phyloP scores from a whole-genome alignment of 495 filamentous ascomycete species.

The Jackrogersella minutella region DNA sequence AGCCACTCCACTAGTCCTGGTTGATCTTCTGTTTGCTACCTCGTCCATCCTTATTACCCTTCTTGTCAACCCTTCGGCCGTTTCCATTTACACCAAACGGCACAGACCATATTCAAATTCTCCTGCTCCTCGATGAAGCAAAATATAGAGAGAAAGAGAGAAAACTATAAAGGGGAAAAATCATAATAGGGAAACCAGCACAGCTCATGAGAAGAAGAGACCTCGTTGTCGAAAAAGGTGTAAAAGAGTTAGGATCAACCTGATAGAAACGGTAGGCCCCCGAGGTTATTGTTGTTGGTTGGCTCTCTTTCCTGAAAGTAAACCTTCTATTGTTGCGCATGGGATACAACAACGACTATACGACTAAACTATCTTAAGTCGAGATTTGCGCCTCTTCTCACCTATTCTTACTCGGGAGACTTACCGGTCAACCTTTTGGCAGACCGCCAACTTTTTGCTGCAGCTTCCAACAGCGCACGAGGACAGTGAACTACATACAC shows the following conservation, averaged over 20 bases:
- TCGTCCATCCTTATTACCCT: conserved; percentile 29
- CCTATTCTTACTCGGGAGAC: conserved; percentile 27
- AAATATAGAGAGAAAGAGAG: conserved; percentile 23
- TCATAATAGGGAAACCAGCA: conserved; percentile 14
- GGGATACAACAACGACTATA: conserved; percentile 36
- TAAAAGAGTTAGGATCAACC: conserved; percentile 16
- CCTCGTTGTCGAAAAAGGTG: conserved; percentile 10
- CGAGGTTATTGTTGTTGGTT: conserved; percentile 32
- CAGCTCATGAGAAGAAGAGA: conserved; percentile 16
- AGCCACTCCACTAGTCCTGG: conserved; percentile 25
- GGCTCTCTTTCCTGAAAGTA: conserved; percentile 28
- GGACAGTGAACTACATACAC: conserved; percentile 33
- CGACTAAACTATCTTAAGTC: conserved; percentile 28
- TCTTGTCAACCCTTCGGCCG: conserved; percentile 39
- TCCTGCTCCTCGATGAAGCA: conserved; percentile 35
- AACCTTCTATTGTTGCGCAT: conserved; percentile 34
- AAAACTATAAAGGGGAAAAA: conserved; percentile 22
- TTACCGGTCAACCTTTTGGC: conserved; percentile 32
- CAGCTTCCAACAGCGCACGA: conserved; percentile 40
- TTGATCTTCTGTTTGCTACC: conserved; percentile 41
- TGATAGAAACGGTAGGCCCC: conserved; percentile 35
- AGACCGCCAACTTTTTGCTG: conserved; percentile 28
- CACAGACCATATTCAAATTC: conserved; percentile 31
- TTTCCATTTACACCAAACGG: conserved; percentile 41
- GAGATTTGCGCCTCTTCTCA: conserved; percentile 33